Conservation (phyloP, 1,139 yeast genomes). For the Spencermartinsiella ligniputridi region DNA sequence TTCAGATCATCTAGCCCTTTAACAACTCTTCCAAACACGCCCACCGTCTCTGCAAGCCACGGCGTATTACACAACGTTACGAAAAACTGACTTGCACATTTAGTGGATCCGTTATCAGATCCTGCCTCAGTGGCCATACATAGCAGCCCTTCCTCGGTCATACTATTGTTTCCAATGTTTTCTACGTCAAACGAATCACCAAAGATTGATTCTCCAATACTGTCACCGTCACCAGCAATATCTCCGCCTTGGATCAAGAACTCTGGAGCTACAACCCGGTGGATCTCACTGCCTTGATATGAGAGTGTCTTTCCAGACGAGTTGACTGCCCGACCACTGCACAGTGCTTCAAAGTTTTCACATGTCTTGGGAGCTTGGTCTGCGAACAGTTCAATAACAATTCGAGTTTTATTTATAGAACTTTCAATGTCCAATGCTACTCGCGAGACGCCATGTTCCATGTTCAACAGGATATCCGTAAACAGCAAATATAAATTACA, state of each 20-base stretch:
- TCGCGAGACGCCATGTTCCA: no score
- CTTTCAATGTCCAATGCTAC: conserved; percentile 59
- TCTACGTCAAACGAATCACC: conserved; percentile 54
- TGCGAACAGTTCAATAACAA: conserved; percentile 54
- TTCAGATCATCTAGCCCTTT: conserved; percentile 65
- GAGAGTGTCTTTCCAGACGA: conserved; percentile 24
- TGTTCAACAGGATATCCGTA: no score
- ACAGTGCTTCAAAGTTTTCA: conserved; percentile 37
- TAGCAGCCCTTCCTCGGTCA: conserved; percentile 28
- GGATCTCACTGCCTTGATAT: conserved; percentile 51
- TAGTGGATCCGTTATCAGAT: conserved; percentile 51
- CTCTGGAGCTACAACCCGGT: conserved; percentile 62
- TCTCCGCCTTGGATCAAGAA: conserved; percentile 84
- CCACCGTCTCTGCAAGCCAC: conserved; percentile 55
- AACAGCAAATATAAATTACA: no score
- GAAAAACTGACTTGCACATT: conserved; percentile 81
- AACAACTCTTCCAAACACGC: conserved; percentile 62
- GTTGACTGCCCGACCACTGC: conserved; percentile 24
- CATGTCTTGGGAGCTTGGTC: conserved; percentile 57
- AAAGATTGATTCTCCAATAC: conserved; percentile 27
- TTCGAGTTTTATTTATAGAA: conserved; percentile 49
- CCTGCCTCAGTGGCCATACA: conserved; percentile 67
- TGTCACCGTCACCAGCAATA: conserved; percentile 34
- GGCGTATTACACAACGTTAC: conserved; percentile 40
- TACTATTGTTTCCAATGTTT: conserved; percentile 39